Base-by-base conservation (phyloP, 2,329 filamentous ascomycete genomes). In the Aspergillus viridinutans region DNA sequence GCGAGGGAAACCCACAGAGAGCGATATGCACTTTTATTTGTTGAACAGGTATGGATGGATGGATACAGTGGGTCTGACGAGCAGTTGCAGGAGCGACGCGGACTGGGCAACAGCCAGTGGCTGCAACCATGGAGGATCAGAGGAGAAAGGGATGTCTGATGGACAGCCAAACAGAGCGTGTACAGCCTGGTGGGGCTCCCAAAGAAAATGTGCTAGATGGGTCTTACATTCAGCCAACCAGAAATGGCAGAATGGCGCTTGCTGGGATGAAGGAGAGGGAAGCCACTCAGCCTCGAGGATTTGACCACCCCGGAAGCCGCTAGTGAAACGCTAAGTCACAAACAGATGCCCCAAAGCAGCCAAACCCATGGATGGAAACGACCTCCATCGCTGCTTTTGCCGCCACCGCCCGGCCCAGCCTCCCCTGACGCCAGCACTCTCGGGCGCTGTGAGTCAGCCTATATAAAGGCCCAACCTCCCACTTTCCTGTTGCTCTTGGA, bases 381-480 rank as follows among this genome's bases (percentile, higher is more conserved):
- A 65, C 56, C 50, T 10, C 49, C 52, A 52, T 61, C 62, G 71
- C 72, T 71, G 72, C 69, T 73, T 74, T 74, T 71, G 64, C 63
- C 69, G 70, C 71, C 69, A 65, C 64, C 67, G 60, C 59, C 62
- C 53, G 68, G 68, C 66, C 70, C 70, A 72, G 69, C 66, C 69
- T 68, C 70, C 71, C 72, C 68, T 71, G 69, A 71, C 62, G 63
- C 54, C 66, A 64, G 61, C 62, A 53, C 40, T 52, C 54, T 62
- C 61, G 58, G 62, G 55, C 58, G 60, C 64, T 61, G 63, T 72
- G 67, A 70, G 58, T 72, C 71, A 69, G 65, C 66, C 69, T 74
- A 75, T 75, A 74, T 72, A 74, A 74, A 69, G 71, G 63, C 61
- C 66, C 69, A 69, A 66, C 69, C 71, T 72, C 72, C 72, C 72